A percentile compares a stretch with the other conserved stretches of the same genome.
phyloP scores from a whole-genome alignment of 352 stramenopile species.

The Pythium phragmiticola region DNA sequence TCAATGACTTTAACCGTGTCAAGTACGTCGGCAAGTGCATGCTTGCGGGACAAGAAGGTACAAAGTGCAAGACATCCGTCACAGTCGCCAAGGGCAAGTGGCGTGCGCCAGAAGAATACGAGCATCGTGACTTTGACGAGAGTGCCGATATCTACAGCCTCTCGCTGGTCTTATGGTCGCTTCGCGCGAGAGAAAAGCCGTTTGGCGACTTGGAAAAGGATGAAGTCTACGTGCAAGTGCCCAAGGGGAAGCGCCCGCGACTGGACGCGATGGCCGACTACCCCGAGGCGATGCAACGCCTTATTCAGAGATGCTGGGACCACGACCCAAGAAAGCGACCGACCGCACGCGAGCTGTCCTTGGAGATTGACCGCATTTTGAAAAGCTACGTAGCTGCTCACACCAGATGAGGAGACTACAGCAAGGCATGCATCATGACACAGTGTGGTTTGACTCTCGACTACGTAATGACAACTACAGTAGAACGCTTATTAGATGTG shows the following conservation, averaged over 20 bases:
- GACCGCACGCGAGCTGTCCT: conserved; percentile 42
- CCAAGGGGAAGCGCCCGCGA: conserved; percentile 41
- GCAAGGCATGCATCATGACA: not conserved
- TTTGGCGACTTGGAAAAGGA: conserved; percentile 41
- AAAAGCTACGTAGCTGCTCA: conserved; percentile 16
- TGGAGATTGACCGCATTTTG: conserved; percentile 57
- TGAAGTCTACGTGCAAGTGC: conserved; percentile 58
- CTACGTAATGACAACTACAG: not conserved
- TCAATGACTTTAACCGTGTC: conserved; percentile 86
- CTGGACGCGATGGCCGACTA: conserved; percentile 55
- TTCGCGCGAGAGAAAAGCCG: conserved; percentile 50
- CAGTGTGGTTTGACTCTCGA: not conserved
- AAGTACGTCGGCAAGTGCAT: conserved; percentile 59
- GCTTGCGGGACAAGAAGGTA: conserved; percentile 33
- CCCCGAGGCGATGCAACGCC: conserved; percentile 55
- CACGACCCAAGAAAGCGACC: conserved; percentile 48
- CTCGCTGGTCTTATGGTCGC: conserved; percentile 63
- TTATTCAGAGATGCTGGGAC: conserved; percentile 61
- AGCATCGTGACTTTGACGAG: conserved; percentile 41
- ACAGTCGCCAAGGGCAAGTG: conserved; percentile 76
- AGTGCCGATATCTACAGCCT: conserved; percentile 73
- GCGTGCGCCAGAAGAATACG: conserved; percentile 75
- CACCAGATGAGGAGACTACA: not conserved
- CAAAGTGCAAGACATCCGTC: conserved; percentile 65
- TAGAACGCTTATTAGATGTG: conserved; percentile 2